A percentile compares a stretch with the other conserved stretches of the same genome.
phyloP scores from a whole-genome alignment of 2,329 filamentous ascomycete species.

The Didymella sp. region DNA sequence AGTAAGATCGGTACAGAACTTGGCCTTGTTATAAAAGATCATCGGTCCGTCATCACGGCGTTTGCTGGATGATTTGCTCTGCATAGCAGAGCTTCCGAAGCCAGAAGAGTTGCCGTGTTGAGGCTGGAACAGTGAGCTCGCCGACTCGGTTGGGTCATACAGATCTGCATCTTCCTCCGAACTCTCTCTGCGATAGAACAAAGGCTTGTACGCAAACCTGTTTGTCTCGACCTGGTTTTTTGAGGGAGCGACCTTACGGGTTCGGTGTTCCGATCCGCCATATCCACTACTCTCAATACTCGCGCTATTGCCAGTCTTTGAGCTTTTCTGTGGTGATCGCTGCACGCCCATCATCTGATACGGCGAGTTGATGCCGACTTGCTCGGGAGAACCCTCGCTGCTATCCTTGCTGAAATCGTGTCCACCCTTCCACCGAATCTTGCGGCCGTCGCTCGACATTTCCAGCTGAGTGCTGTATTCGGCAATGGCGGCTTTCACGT shows the following conservation, averaged over 20 bases:
- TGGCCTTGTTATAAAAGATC: conserved; percentile 81
- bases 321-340: conserved; percentile 37
- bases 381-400: conserved; percentile 62
- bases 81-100: conserved; percentile 56
- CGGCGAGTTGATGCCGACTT: conserved; percentile 55
- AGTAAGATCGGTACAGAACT: conserved; percentile 81
- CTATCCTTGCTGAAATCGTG: conserved; percentile 68
- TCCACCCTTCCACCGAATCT: conserved; percentile 80
- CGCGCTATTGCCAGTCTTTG: conserved; percentile 32
- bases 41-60: conserved; percentile 73
- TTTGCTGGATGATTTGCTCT: conserved; percentile 56
- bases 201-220: conserved; percentile 55
- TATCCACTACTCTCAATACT: conserved; percentile 31
- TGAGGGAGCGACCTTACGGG: conserved; percentile 26
- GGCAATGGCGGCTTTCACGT: conserved; percentile 74
- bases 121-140: conserved; percentile 39
- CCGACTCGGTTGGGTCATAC: conserved; percentile 42
- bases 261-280: conserved; percentile 26
- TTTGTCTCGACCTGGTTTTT: conserved; percentile 38
- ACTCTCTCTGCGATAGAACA: conserved; percentile 57
- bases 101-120: conserved; percentile 51
- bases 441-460: conserved; percentile 76
- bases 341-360: conserved; percentile 52
- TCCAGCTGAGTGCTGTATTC: conserved; percentile 78
- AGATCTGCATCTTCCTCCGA: conserved; percentile 50